A percentile compares a stretch with the other conserved stretches of the same genome.
Conservation (phyloP, 1,284 basidiomycete species). For the Papiliotrema nemorosa region DNA sequence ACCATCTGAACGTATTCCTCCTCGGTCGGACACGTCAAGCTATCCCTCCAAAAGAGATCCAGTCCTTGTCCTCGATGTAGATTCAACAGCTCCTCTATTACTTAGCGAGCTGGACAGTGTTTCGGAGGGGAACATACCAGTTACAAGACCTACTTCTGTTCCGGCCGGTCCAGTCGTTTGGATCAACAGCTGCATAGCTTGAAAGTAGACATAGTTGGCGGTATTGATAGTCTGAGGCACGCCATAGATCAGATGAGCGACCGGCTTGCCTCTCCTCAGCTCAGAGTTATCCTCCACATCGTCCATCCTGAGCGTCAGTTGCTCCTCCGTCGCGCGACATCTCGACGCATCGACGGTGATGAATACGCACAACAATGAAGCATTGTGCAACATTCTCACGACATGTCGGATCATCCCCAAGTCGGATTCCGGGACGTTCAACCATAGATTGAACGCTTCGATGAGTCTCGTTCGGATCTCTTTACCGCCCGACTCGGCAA, state of each 20-base stretch:
- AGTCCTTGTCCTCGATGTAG: constrained; percentile 94
- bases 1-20: constrained; percentile 96
- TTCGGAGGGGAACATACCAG: constrained; percentile 5
- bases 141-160: constrained; percentile 8
- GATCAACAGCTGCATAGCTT: constrained; percentile 74
- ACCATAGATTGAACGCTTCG: constrained; percentile 91
- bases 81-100: constrained; percentile 76
- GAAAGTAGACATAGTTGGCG: constrained; percentile 95
- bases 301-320: constrained; percentile 66
- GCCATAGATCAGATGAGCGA: constrained; percentile 93
- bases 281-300: constrained; percentile 97
- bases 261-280: constrained; percentile 78
- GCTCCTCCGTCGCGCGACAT: not conserved
- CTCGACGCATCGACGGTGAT: not conserved
- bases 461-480: constrained; percentile 87
- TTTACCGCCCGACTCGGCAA: constrained; percentile 83
- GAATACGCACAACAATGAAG: constrained; percentile 74
- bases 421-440: constrained; percentile 70
- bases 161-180: constrained; percentile 53
- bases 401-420: constrained; percentile 71
- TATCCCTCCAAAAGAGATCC: constrained; percentile 92
- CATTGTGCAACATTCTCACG: constrained; percentile 91
- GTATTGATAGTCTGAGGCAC: constrained; percentile 96
- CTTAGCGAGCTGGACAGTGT: not conserved
- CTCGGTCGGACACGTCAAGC: constrained; percentile 85